Evolutionary conservation across 2,329 filamentous ascomycete species (phyloP), one percentile per base, ranked within the genome.

Genomic region (Plectosphaerella sp.): DNA sequence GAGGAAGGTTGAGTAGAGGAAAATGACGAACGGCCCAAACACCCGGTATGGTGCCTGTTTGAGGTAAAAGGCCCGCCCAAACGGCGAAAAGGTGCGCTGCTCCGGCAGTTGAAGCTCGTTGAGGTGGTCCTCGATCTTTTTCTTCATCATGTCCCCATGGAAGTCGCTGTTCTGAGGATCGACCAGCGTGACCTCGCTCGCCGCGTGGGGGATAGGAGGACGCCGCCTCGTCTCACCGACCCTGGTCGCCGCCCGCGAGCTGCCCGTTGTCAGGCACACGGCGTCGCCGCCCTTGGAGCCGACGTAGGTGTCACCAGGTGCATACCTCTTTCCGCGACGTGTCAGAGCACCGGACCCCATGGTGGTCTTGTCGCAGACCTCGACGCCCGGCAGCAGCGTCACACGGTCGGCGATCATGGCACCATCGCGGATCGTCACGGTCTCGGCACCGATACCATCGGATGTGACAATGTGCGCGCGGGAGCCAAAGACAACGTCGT

Each of bases 401-500:
- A 79, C 78, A 18, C 79, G 73, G 58, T 83, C 80, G 3, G 78
- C 79, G 53, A 83, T 74, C 79, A 83, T 83, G 18, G 77, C 72
- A 1, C 74, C 67, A 52, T 76, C 71, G 7, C 67, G 62, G 47
- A 83, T 72, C 12, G 63, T 69, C 46, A 83, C 68, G 9, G 59
- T 65, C 14, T 77, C 75, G 11, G 74, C 76, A 1, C 79, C 75
- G 20, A 61, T 64, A 3, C 72, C 75, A 59, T 83, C 79, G 0
- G 77, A 76, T 1, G 77, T 82, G 28, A 82, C 63, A 1, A 83
- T 58, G 52, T 79, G 72, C 3, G 78, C 75, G 3, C 78, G 72
- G 12, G 78, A 82, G 0, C 80, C 79, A 55, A 83, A 83, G 10
- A 83, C 78, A n/a, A 83, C 79, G 61, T 83, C 75, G 52, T 82